Conservation (phyloP, 208 protist genomes). For the Crithidia acanthocephali region DNA sequence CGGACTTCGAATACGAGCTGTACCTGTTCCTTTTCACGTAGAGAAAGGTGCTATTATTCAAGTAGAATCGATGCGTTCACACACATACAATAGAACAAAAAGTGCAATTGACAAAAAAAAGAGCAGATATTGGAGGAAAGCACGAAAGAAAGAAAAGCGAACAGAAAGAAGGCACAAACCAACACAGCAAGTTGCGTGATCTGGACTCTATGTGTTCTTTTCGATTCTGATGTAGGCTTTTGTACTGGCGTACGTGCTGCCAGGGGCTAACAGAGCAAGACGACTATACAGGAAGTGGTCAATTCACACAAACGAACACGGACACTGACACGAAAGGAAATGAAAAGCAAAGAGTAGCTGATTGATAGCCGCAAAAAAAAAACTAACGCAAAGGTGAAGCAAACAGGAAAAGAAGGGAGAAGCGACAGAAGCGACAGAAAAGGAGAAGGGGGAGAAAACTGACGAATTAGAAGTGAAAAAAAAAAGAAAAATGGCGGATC, state of each 20-base stretch:
- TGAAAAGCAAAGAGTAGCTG: not conserved
- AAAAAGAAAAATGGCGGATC: not conserved
- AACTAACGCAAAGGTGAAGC: constrained; percentile 3
- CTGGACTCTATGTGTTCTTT: not conserved
- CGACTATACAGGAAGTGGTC: not conserved
- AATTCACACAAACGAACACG: constrained; percentile 3
- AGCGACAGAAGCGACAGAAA: not conserved
- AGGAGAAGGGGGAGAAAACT: constrained; percentile 4
- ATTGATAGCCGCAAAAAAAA: not conserved
- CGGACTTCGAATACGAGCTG: too few species aligned
- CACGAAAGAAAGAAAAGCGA: not conserved
- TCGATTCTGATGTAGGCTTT: too few species aligned
- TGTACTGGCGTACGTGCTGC: not conserved
- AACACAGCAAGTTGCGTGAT: not conserved
- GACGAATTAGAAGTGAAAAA: constrained; percentile 9
- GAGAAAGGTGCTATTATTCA: too few species aligned
- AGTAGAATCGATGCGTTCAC: too few species aligned
- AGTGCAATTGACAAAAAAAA: not conserved
- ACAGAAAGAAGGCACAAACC: not conserved
- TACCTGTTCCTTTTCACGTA: too few species aligned
- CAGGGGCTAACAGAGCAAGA: not conserved
- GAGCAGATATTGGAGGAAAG: not conserved
- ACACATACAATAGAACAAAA: too few species aligned
- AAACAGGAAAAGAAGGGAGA: constrained; percentile 3
- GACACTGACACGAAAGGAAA: not conserved